A percentile compares a stretch with the other conserved stretches of the same genome.
Evolutionary conservation across 495 filamentous ascomycete genomes (phyloP).

Genomic region (Tricharina praecox): DNA sequence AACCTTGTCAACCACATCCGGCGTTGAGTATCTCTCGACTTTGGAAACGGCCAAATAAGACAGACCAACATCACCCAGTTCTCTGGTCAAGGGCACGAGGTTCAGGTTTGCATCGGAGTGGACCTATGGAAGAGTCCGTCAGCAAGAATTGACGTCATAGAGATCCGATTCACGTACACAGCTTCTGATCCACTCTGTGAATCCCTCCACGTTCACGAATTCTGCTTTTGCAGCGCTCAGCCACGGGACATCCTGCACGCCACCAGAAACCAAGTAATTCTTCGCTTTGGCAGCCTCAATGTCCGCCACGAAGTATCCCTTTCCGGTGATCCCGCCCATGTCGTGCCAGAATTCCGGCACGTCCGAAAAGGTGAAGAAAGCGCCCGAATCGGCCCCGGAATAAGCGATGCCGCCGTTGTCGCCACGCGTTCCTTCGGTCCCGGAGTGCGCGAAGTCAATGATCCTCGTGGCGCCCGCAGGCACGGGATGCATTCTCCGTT

Average conservation of each 20-base stretch:
- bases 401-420: constrained; percentile 11
- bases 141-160: too few species aligned
- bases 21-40: constrained; percentile 21
- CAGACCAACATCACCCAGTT: too few species aligned
- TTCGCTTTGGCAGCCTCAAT: background rate
- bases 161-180: background rate
- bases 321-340: background rate
- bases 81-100: too few species aligned
- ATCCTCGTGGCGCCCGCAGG: constrained; percentile 6
- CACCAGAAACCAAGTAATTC: background rate
- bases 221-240: too few species aligned
- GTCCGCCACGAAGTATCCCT: background rate
- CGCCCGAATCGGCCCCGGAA: constrained; percentile 7
- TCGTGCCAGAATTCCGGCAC: constrained; percentile 9
- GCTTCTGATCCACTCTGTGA: constrained; percentile 12
- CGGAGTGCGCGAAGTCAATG: constrained; percentile 23
- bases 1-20: constrained; percentile 11
- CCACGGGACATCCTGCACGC: background rate
- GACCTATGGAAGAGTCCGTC: constrained; percentile 1
- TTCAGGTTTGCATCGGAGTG: constrained; percentile 24
- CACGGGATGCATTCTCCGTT: background rate
- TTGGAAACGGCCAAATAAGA: too few species aligned
- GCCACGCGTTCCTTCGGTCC: constrained; percentile 19
- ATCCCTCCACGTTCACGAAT: constrained; percentile 9
- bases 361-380: background rate